phyloP scores from a whole-genome alignment of 2,329 filamentous ascomycete genomes.

The Chaetomiaceae sp. region DNA sequence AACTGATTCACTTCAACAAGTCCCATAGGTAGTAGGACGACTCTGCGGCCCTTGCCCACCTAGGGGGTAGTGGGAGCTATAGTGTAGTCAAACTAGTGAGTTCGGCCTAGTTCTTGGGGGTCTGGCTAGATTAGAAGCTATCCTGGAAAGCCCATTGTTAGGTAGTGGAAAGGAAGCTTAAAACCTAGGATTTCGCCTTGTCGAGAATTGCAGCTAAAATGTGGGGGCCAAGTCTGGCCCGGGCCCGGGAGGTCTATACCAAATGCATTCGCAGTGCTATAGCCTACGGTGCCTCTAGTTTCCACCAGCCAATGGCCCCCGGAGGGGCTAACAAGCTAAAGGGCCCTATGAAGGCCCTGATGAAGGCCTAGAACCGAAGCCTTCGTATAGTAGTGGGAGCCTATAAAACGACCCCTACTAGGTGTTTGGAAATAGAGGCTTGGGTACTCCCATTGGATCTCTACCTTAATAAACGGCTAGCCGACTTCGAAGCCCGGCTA shows the following conservation, averaged over 20 bases:
- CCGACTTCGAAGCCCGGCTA: constrained; percentile 6
- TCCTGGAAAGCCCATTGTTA: not conserved
- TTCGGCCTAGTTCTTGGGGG: not conserved
- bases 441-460: constrained; percentile 4
- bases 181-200: not conserved
- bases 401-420: not conserved
- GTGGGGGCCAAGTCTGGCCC: not conserved
- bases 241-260: not conserved
- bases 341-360: not conserved
- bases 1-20: constrained; percentile 1
- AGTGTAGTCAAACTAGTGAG: not conserved
- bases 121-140: not conserved
- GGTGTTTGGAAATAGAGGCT: constrained; percentile 1
- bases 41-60: not conserved
- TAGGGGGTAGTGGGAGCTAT: not conserved
- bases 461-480: constrained; percentile 7
- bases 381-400: not conserved
- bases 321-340: not conserved
- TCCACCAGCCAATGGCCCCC: not conserved
- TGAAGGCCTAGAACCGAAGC: constrained; percentile 2
- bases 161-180: not conserved
- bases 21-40: not conserved
- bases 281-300: not conserved
- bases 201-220: not conserved
- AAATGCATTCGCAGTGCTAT: not conserved